A percentile compares a stretch with the other conserved stretches of the same genome.
These are phyloP conservation scores for Metschnikowia anglica DNA, from an alignment of 805 yeast genomes.

Conservation along the genomic window DNA sequence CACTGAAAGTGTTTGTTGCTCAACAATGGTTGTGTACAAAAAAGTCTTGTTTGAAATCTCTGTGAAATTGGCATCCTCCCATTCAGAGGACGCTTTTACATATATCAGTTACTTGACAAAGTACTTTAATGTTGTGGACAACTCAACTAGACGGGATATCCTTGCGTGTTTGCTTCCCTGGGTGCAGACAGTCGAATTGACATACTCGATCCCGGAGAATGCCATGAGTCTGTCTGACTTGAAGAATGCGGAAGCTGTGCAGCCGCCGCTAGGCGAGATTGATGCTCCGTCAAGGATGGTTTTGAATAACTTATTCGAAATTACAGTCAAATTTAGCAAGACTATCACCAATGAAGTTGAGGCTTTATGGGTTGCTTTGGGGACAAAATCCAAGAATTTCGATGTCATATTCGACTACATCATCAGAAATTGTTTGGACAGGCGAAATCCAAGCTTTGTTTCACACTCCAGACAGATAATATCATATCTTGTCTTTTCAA, in stretches of 20 bases:
- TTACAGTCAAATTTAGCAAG: constrained; percentile 75
- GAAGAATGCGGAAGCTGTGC: constrained; percentile 1
- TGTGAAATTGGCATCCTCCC: constrained; percentile 59
- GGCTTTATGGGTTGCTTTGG: constrained; percentile 94
- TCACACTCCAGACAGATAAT: constrained; percentile 79
- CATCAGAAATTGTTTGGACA: constrained; percentile 62
- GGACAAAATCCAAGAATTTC: constrained; percentile 66
- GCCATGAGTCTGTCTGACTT: constrained; percentile 6
- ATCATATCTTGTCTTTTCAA: constrained; percentile 63
- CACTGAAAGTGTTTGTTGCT: constrained; percentile 68
- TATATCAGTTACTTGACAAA: constrained; percentile 72
- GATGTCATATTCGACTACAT: constrained; percentile 71
- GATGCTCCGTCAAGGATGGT: constrained; percentile 57
- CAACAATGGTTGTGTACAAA: constrained; percentile 80
- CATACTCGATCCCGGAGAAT: constrained; percentile 18
- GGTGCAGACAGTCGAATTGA: constrained; percentile 80
- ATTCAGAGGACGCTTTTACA: constrained; percentile 58
- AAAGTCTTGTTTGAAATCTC: constrained; percentile 82
- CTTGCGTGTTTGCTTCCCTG: constrained; percentile 84
- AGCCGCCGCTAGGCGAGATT: constrained; percentile 15
- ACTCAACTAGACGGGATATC: constrained; percentile 69
- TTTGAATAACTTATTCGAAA: constrained; percentile 74
- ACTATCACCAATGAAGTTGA: constrained; percentile 83
- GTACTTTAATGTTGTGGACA: constrained; percentile 58
- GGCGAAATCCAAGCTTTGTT: constrained; percentile 71